These are phyloP conservation scores for Viola odorata DNA, from an alignment of 345 rosid species.

Conservation along the genomic window DNA sequence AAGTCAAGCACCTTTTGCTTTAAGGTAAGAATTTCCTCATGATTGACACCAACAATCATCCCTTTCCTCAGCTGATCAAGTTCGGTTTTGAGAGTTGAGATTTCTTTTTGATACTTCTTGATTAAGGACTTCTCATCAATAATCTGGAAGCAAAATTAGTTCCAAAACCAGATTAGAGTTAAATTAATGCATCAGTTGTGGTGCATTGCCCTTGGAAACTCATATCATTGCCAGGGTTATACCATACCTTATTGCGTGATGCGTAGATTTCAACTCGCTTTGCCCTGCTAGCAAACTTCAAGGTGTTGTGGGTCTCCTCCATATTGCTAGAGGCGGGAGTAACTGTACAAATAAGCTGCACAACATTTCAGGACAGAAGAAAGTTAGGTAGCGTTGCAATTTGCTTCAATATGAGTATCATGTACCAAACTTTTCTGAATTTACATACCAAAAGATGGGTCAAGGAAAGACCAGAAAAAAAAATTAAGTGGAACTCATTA, in stretches of 20 bases:
- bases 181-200: constrained; percentile 6
- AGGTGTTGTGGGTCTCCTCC: constrained; percentile 99
- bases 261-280: constrained; percentile 94
- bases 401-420: not conserved
- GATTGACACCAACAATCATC: constrained; percentile 80
- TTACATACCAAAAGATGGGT: too few species aligned
- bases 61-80: constrained; percentile 88
- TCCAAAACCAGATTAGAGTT: constrained; percentile 17
- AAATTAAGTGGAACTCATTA: too few species aligned
- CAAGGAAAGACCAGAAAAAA: too few species aligned
- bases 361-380: constrained; percentile 10
- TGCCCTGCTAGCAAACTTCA: constrained; percentile 98
- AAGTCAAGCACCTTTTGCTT: constrained; percentile 69
- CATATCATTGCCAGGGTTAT: constrained; percentile 8
- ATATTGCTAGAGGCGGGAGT: constrained; percentile 96
- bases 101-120: constrained; percentile 96
- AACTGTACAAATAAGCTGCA: constrained; percentile 94
- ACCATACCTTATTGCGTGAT: constrained; percentile 84
- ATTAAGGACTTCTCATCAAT: constrained; percentile 97
- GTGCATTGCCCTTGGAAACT: not conserved
- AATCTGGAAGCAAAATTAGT: constrained; percentile 47
- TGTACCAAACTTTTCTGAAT: not conserved
- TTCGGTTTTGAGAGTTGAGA: constrained; percentile 79
- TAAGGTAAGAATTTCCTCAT: constrained; percentile 85
- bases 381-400: constrained; percentile 2